These are phyloP conservation scores for Exsudoporus frostii DNA, from an alignment of 768 basidiomycete genomes.

Conservation along the genomic window DNA sequence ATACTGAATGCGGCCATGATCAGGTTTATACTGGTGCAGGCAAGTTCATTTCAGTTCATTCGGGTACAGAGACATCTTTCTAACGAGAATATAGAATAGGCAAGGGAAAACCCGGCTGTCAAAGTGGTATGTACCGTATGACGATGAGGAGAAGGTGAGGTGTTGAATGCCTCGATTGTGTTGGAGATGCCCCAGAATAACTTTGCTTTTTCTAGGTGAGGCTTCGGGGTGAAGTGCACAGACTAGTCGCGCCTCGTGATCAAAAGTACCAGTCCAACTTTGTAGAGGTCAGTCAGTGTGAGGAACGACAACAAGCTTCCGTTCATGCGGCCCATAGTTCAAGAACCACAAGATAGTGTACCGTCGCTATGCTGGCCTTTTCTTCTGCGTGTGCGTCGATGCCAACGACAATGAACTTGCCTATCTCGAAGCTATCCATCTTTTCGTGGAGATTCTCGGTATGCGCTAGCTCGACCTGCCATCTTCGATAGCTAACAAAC, in stretches of 20 bases:
- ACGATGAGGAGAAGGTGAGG: constrained; percentile 95
- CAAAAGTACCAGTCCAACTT: constrained; percentile 99
- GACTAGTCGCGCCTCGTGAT: constrained; percentile 92
- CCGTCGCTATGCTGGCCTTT: constrained; percentile 93
- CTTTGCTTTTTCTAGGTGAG: constrained; percentile 57
- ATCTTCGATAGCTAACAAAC: background rate
- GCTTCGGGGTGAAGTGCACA: constrained; percentile 93
- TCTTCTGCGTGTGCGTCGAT: constrained; percentile 97
- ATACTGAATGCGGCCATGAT: constrained; percentile 62
- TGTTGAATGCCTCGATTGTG: background rate
- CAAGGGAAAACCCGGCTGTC: constrained; percentile 97
- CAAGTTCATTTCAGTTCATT: constrained; percentile 29
- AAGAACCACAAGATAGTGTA: constrained; percentile 98
- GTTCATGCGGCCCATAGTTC: constrained; percentile 54
- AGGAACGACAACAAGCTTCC: background rate
- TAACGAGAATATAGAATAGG: constrained; percentile 62
- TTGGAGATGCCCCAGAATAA: background rate
- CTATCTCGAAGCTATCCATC: constrained; percentile 95
- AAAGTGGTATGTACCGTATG: constrained; percentile 99
- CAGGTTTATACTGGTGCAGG: constrained; percentile 96
- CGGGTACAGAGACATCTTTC: background rate
- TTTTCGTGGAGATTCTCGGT: constrained; percentile 98
- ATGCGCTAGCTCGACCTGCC: constrained; percentile 23
- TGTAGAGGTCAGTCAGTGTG: constrained; percentile 73
- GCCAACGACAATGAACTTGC: constrained; percentile 98